These are phyloP conservation scores for Pochonia chlamydosporia DNA, from an alignment of 2,329 filamentous ascomycete species.

Conservation along the genomic window DNA sequence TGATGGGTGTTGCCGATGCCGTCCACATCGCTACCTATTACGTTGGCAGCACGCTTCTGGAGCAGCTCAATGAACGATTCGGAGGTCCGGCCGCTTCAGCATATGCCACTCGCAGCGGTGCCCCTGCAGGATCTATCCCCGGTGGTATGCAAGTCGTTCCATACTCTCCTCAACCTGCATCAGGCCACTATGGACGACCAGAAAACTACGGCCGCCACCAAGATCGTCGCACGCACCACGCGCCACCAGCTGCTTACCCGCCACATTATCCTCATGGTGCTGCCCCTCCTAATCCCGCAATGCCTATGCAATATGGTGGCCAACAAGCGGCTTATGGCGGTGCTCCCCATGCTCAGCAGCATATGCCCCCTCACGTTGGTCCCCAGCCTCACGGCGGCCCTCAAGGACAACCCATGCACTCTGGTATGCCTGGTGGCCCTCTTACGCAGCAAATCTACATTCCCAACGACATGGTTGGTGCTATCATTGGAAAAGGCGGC, in stretches of 20 bases:
- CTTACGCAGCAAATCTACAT: conserved; percentile 98
- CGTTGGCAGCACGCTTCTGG: conserved; percentile 92
- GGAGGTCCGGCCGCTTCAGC: conserved; percentile 95
- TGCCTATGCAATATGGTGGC: conserved; percentile 73
- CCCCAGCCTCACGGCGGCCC: conserved; percentile 56
- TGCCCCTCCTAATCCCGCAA: conserved; percentile 56
- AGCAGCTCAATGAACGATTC: conserved; percentile 95
- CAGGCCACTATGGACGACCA: conserved; percentile 85
- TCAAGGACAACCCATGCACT: conserved; percentile 69
- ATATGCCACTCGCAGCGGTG: conserved; percentile 91
- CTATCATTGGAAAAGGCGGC: conserved; percentile 97
- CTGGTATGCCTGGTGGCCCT: conserved; percentile 53
- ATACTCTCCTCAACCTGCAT: conserved; percentile 87
- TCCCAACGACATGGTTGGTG: conserved; percentile 98
- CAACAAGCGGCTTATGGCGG: conserved; percentile 73
- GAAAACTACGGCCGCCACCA: conserved; percentile 76
- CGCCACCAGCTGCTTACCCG: conserved; percentile 65
- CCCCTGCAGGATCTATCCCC: conserved; percentile 86
- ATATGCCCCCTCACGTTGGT: conserved; percentile 55
- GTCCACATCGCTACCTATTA: conserved; percentile 99
- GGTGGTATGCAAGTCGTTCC: conserved; percentile 99
- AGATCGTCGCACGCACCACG: conserved; percentile 66
- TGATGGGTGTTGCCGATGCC: conserved; percentile 95
- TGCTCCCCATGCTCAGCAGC: conserved; percentile 69
- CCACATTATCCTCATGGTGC: conserved; percentile 63